Evolutionary conservation across 257 asterid genomes (phyloP).

Genomic region (Primulina tabacum): DNA sequence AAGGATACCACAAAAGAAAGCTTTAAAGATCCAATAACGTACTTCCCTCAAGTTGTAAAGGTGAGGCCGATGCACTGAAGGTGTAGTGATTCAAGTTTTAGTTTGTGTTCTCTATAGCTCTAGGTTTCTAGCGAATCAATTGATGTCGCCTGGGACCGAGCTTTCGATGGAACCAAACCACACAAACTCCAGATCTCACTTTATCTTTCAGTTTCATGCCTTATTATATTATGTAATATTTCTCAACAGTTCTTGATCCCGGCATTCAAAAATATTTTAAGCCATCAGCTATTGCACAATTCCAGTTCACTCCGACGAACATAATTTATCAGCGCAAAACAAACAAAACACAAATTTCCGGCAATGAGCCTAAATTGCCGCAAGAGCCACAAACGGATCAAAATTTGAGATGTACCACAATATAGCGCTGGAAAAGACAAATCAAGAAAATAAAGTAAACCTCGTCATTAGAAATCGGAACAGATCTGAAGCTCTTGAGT

Average conservation of each 20-base stretch:
- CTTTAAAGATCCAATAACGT: no score
- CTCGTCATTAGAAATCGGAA: constrained; percentile 62
- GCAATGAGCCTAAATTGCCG: constrained; percentile 12
- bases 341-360: not conserved
- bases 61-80: no score
- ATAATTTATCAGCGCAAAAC: not conserved
- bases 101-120: no score
- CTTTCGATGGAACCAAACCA: not conserved
- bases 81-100: no score
- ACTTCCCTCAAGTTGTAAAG: no score
- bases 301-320: not conserved
- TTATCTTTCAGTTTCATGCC: no score
- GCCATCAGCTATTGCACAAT: not conserved
- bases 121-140: no score
- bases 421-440: no score
- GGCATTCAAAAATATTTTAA: not conserved
- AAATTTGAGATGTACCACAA: not conserved
- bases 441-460: constrained; percentile 27
- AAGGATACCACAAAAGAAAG: no score
- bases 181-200: not conserved
- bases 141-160: no score
- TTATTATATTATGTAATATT: no score
- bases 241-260: not conserved
- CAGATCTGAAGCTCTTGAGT: constrained; percentile 80
- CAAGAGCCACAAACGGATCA: constrained; percentile 12